phyloP scores from a whole-genome alignment of 2,329 filamentous ascomycete genomes.

The Sclerotinia subarctica region DNA sequence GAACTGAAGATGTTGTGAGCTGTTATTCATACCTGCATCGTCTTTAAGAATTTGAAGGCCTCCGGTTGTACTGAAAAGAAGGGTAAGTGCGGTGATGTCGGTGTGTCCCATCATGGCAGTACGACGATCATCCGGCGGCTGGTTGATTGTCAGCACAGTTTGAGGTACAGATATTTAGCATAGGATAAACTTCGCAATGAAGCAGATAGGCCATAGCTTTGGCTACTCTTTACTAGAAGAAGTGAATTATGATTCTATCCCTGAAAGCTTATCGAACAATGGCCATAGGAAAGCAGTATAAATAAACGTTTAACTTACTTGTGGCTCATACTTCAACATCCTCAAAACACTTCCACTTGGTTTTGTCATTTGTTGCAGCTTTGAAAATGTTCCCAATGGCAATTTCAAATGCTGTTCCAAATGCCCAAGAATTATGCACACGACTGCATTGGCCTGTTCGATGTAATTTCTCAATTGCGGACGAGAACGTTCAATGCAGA shows the following conservation, averaged over 20 bases:
- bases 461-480: background rate
- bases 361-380: background rate
- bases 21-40: conserved; percentile 31
- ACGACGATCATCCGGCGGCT: conserved; percentile 5
- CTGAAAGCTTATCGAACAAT: background rate
- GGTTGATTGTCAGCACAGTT: background rate
- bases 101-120: conserved; percentile 16
- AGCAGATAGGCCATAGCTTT: background rate
- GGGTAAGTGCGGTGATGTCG: conserved; percentile 12
- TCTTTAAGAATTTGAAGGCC: conserved; percentile 39
- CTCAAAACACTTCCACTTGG: conserved; percentile 9
- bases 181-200: background rate
- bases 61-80: conserved; percentile 33
- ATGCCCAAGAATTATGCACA: background rate
- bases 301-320: background rate
- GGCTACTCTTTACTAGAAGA: background rate
- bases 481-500: conserved; percentile 4
- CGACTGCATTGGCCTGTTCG: background rate
- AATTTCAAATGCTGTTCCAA: conserved; percentile 8
- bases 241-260: background rate
- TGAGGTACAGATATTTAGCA: too few species aligned
- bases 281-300: too few species aligned
- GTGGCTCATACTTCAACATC: conserved; percentile 9
- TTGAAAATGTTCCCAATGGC: background rate
- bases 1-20: conserved; percentile 29